phyloP scores from a whole-genome alignment of 73 alveolate genomes.

The Urostyla sp. region DNA sequence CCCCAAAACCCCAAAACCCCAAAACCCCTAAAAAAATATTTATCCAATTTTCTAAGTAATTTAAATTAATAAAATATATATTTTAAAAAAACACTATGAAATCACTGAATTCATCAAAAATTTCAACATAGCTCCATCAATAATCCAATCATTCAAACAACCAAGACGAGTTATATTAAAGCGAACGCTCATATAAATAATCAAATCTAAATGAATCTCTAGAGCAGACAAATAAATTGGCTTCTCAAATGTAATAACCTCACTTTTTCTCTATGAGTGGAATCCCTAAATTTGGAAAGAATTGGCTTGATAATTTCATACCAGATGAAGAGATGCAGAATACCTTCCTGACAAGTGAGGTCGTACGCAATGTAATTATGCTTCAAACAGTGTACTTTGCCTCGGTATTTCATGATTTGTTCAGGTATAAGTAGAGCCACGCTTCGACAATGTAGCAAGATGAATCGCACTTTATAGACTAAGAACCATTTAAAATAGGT shows the following conservation, averaged over 20 bases:
- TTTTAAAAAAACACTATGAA: no score
- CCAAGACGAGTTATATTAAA: background rate
- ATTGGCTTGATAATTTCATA: constrained; percentile 73
- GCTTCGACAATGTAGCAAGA: background rate
- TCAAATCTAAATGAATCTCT: background rate
- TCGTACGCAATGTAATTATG: constrained; percentile 67
- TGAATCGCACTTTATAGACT: no score
- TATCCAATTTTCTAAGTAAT: no score
- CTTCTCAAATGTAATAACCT: constrained; percentile 50
- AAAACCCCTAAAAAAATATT: no score
- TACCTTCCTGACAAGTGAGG: constrained; percentile 62
- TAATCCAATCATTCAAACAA: no score
- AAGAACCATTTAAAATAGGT: constrained; percentile 57
- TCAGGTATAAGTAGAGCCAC: constrained; percentile 45
- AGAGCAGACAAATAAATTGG: constrained; percentile 8
- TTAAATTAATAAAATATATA: no score
- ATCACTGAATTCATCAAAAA: background rate
- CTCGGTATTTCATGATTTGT: constrained; percentile 48
- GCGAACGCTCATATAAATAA: background rate
- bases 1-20: background rate
- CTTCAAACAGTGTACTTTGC: constrained; percentile 64
- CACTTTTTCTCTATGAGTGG: constrained; percentile 73
- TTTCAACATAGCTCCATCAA: background rate
- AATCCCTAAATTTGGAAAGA: constrained; percentile 67
- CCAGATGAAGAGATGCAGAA: constrained; percentile 74